These are phyloP conservation scores for Eucalyptus erythrocorys DNA, from an alignment of 345 rosid species.

Conservation along the genomic window DNA sequence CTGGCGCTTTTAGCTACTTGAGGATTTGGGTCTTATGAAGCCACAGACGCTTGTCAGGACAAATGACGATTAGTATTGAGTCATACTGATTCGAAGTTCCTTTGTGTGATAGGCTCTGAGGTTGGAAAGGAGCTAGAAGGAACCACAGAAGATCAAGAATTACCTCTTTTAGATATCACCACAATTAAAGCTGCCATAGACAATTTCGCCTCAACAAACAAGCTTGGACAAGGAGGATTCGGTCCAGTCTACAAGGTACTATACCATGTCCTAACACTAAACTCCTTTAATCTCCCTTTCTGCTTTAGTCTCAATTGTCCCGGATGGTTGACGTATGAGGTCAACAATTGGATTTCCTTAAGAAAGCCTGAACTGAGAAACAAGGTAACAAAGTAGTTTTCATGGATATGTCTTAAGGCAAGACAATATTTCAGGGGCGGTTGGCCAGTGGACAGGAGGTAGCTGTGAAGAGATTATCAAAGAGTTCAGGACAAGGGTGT, in stretches of 20 bases:
- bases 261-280: not conserved
- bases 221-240: not conserved
- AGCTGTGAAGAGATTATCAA: slow-evolving; percentile 2
- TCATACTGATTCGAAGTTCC: not conserved
- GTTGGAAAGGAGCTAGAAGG: not conserved
- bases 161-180: not conserved
- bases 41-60: no score
- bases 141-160: not conserved
- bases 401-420: not conserved
- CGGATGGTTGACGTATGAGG: not conserved
- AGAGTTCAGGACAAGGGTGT: not conserved
- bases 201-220: not conserved
- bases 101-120: not conserved
- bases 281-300: not conserved
- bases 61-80: not conserved
- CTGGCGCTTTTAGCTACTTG: no score
- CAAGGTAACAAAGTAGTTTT: not conserved
- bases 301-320: not conserved
- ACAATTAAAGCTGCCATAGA: not conserved
- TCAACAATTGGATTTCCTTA: not conserved
- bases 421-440: not conserved
- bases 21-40: no score
- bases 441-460: not conserved
- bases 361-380: not conserved
- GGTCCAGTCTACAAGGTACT: not conserved